Percentiles rank a stretch among this genome's conserved stretches.
phyloP scores from a whole-genome alignment of 1,139 yeast species.

The Magnusiomyces tetraspermus region DNA sequence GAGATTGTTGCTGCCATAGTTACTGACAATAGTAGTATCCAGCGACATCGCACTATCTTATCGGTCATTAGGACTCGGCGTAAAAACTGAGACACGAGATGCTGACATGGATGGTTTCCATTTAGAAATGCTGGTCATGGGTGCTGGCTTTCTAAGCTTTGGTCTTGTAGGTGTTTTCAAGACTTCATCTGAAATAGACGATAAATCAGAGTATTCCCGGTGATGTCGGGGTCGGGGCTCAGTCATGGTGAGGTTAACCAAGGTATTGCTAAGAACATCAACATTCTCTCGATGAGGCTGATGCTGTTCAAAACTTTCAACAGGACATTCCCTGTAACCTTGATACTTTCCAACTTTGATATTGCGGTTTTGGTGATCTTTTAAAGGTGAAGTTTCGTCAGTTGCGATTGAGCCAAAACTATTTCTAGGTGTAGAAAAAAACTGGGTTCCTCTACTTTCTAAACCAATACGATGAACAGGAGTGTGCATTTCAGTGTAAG shows the following conservation, averaged over 20 bases:
- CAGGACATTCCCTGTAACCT: not conserved
- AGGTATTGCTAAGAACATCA: no score
- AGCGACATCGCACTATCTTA: no score
- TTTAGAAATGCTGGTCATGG: not conserved
- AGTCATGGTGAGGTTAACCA: not conserved
- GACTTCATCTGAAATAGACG: not conserved
- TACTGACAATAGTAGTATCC: no score
- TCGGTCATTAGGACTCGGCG: not conserved
- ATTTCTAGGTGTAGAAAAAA: not conserved
- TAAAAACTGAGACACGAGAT: not conserved
- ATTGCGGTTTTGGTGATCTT: not conserved
- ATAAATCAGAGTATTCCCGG: not conserved
- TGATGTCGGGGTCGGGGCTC: not conserved
- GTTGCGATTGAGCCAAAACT: not conserved
- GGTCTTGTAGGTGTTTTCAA: not conserved
- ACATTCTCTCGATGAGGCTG: no score
- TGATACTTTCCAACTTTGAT: not conserved
- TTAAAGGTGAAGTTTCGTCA: not conserved
- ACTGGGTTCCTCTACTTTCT: not conserved
- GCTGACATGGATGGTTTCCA: conserved; percentile 1
- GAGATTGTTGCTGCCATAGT: no score
- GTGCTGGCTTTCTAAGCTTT: not conserved
- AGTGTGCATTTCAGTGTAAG: not conserved
- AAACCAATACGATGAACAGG: not conserved
- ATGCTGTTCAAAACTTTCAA: not conserved